These are phyloP conservation scores for Leishmania turanica DNA, from an alignment of 208 protist genomes.

Conservation along the genomic window DNA sequence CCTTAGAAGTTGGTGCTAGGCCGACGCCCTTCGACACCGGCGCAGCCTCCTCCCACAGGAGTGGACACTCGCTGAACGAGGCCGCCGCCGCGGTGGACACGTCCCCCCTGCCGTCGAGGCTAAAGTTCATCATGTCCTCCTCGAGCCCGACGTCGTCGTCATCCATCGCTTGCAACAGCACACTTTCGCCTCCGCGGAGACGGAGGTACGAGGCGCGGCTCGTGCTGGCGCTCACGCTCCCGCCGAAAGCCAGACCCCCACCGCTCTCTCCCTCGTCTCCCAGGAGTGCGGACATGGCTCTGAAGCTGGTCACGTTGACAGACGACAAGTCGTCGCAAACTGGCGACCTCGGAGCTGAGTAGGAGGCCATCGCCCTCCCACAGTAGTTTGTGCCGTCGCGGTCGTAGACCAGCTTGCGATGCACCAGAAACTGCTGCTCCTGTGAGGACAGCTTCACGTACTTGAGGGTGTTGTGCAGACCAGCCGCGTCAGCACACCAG, in stretches of 20 bases:
- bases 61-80: slow-evolving; percentile 15
- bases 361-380: slow-evolving; percentile 32
- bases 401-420: slow-evolving; percentile 70
- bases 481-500: slow-evolving; percentile 64
- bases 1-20: slow-evolving; percentile 1
- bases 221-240: slow-evolving; percentile 1
- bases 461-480: slow-evolving; percentile 27
- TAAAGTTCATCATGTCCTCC: slow-evolving; percentile 32
- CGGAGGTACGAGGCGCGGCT: slow-evolving; percentile 32
- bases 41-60: not conserved
- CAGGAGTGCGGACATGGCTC: not conserved
- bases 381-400: slow-evolving; percentile 73
- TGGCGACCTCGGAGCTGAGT: slow-evolving; percentile 16
- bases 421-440: slow-evolving; percentile 78
- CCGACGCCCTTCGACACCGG: not conserved
- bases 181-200: slow-evolving; percentile 56
- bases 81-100: slow-evolving; percentile 3
- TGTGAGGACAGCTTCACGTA: slow-evolving; percentile 62
- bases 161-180: slow-evolving; percentile 48
- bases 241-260: not conserved
- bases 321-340: slow-evolving; percentile 3
- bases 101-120: slow-evolving; percentile 14
- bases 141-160: slow-evolving; percentile 40
- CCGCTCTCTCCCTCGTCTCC: slow-evolving; percentile 9
- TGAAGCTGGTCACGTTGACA: slow-evolving; percentile 5